These are phyloP conservation scores for Aureobasidium vineae DNA, from an alignment of 2,329 filamentous ascomycete genomes.

Conservation along the genomic window DNA sequence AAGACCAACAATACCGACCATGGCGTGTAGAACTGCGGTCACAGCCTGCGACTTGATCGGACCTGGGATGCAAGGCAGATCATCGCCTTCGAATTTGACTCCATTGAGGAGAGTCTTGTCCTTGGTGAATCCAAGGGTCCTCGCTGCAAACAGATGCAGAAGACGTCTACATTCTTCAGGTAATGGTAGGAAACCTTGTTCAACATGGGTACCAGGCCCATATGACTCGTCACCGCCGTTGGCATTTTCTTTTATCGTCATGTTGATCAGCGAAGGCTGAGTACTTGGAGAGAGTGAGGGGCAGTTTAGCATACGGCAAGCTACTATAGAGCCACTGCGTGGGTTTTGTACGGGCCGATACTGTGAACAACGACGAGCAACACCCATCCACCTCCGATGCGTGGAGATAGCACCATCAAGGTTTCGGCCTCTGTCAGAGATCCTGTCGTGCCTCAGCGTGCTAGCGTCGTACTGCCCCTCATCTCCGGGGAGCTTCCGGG, in stretches of 20 bases:
- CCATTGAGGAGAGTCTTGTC: slow-evolving; percentile 17
- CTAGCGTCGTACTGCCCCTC: too few relatives aligned
- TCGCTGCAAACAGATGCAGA: slow-evolving; percentile 41
- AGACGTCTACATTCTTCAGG: slow-evolving; percentile 42
- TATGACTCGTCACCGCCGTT: not conserved
- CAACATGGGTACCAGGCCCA: not conserved
- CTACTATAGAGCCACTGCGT: too few relatives aligned
- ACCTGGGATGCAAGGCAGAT: slow-evolving; percentile 45
- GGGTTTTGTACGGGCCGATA: too few relatives aligned
- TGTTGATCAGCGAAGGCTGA: not conserved
- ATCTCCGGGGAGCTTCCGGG: not conserved
- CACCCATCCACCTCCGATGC: too few relatives aligned
- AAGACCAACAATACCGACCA: slow-evolving; percentile 46
- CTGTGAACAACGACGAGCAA: too few relatives aligned
- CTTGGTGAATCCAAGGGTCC: slow-evolving; percentile 37
- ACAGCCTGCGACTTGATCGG: slow-evolving; percentile 48
- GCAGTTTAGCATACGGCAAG: too few relatives aligned
- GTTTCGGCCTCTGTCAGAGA: too few relatives aligned
- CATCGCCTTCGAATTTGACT: slow-evolving; percentile 44
- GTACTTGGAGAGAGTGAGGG: too few relatives aligned
- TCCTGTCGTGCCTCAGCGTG: too few relatives aligned
- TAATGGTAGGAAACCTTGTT: slow-evolving; percentile 37
- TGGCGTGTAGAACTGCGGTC: slow-evolving; percentile 45
- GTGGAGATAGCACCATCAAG: too few relatives aligned
- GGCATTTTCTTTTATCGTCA: not conserved